Base-by-base conservation (phyloP, 305 asterid species). In the Caryopteris hybrid region DNA sequence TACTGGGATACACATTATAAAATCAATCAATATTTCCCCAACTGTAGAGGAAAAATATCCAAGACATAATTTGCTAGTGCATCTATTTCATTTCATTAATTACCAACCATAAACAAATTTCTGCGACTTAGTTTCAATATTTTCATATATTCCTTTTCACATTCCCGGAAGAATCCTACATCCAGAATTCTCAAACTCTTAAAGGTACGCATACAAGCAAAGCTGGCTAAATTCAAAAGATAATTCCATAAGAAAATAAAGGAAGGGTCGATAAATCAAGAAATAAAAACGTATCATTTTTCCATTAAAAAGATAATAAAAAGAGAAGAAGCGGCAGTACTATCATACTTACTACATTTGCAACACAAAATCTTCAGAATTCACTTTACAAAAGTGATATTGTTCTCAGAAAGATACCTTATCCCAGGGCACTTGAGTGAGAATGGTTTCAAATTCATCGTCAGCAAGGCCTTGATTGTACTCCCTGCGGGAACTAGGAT, bases 401-500 rank as follows among this genome's bases (percentile, higher is more conserved):
- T 23, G 17, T 68, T 17, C 36, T 18, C 7, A 57, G 56, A 55
- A 51, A 54, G 43, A 21, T 54, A 93, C 99, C 96, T 93, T 93
- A 75, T 91, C 99, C 96, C 95, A 88, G 5, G 99, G 99, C 61
- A 93, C 96, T 78, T 88, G 76, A 70, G 95, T 88, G 73, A 88
- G 77, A 78, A 86, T 62, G 34, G 95, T 84, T 69, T 85, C 96
- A 38, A 77, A 83, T 53, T 93, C 97, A 68, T 89, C 87, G 57
- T 84, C 86, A 0, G 91, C 87, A 14, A 93, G 95, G 6, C 96
- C 84, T 55, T 82, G 85, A 70, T 90, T 90, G 72, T 93, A 90
- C 54, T 93, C 97, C 68, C 97, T 76, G 29, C 99, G 85, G n/a
- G 96, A 87, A 21, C 84, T 74, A 23, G 90, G 76, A 74, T 81